A percentile compares a stretch with the other conserved stretches of the same genome.
phyloP scores from a whole-genome alignment of 2,329 filamentous ascomycete species.

The Venturiaceae sp. region DNA sequence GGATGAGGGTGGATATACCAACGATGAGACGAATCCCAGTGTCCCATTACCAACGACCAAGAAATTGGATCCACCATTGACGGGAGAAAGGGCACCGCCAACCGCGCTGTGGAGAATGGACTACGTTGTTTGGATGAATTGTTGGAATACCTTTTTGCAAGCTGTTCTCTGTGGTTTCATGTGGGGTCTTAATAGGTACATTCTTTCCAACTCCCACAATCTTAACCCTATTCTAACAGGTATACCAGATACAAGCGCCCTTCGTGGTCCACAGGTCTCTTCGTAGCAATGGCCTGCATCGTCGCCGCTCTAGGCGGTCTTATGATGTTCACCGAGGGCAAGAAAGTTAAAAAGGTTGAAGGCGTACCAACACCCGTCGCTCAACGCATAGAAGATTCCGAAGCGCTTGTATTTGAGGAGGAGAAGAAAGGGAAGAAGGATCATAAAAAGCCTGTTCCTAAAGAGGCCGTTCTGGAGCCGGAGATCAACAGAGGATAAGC shows the following conservation, averaged over 20 bases:
- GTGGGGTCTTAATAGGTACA: conserved; percentile 62
- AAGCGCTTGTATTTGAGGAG: background rate
- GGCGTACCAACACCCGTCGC: conserved; percentile 37
- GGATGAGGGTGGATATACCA: background rate
- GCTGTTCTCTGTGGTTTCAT: conserved; percentile 65
- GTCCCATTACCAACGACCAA: conserved; percentile 56
- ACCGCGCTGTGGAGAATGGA: conserved; percentile 69
- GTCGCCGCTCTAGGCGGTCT: conserved; percentile 60
- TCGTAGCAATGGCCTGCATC: conserved; percentile 64
- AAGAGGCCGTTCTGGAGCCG: background rate
- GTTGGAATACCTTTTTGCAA: conserved; percentile 72
- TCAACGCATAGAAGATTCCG: background rate
- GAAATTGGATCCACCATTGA: conserved; percentile 59
- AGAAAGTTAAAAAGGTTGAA: conserved; percentile 60
- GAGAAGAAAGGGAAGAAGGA: background rate
- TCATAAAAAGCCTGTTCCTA: background rate
- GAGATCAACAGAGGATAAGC: background rate
- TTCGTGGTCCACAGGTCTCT: conserved; percentile 68
- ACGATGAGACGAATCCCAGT: conserved; percentile 35
- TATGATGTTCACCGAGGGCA: conserved; percentile 57
- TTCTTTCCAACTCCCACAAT: background rate
- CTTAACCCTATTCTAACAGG: background rate
- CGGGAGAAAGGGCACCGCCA: conserved; percentile 57
- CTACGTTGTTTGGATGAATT: conserved; percentile 67
- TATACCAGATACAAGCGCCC: conserved; percentile 51